Evolutionary conservation across 1,139 yeast species (phyloP), one percentile per base, ranked within the genome.

Genomic region (Blastobotrys serpentis): DNA sequence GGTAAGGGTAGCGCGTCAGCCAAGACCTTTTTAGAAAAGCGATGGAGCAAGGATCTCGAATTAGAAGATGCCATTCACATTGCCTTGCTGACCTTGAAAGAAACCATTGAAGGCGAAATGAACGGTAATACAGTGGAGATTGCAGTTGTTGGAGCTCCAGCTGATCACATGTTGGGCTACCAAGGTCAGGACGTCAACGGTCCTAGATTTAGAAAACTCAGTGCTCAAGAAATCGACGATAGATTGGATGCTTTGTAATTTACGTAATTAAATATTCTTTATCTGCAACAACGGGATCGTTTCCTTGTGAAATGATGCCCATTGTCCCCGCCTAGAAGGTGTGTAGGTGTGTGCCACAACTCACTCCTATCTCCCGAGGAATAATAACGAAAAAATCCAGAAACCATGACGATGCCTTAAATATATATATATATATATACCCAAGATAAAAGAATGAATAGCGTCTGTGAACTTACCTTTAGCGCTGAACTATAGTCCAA

Each of bases 11-110:
- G 96, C 4, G 82, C 82, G 39, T 86, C 95, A 6, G 98, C 98
- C 32, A 92, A 94, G 74, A 92, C 98, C 0, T 94, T 94, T 63
- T 74, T 94, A 65, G 98, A 94, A 67, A 94, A 94, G 73, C 84
- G 98, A 72, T 94, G 98, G 97, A 90, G 89, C 64, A 95, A 89
- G 57, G 95, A 92, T 66, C 75, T 94, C 65, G 98, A 94, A 71
- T 76, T 94, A 55, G 98, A 94, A 72, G 99, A 94, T 67, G 99
- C 98, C 47, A 88, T 94, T 57, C 98, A 94, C 68, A 94, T 92
- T 62, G 96, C 98, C 0, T 75, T 94, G 47, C 74, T 94, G 60
- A 94, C 98, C 2, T 76, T 94, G 66, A 94, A 94, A 69, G 99
- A 94, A 69, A 83, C 96, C 19, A 94, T 94, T 47, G 99, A 94